Conservation (phyloP, 768 basidiomycete genomes). For the Pilatotrama ljubarskyi region DNA sequence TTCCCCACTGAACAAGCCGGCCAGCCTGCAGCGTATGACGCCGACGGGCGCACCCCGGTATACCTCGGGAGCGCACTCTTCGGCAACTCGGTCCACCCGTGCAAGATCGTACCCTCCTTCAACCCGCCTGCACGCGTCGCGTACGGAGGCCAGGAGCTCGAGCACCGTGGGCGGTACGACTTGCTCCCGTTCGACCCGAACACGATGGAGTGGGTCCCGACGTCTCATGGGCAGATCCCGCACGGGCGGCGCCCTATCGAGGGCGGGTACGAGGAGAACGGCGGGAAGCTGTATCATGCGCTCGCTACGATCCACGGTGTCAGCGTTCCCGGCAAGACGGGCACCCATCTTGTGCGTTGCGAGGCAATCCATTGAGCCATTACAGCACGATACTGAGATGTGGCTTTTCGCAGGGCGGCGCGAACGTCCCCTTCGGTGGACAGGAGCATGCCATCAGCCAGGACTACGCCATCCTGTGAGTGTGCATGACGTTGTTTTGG, state of each 20-base stretch:
- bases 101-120: constrained; percentile 74
- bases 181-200: constrained; percentile 65
- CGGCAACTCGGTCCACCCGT: constrained; percentile 69
- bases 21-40: constrained; percentile 54
- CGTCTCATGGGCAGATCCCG: constrained; percentile 62
- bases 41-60: constrained; percentile 56
- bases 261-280: constrained; percentile 75
- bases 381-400: not conserved
- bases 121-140: constrained; percentile 53
- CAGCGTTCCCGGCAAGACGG: constrained; percentile 73
- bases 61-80: constrained; percentile 77
- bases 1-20: constrained; percentile 47
- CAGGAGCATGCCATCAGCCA: constrained; percentile 40
- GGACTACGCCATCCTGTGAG: constrained; percentile 48
- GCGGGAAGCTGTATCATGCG: constrained; percentile 68
- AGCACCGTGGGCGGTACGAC: constrained; percentile 69
- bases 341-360: constrained; percentile 59
- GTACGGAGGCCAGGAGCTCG: constrained; percentile 60
- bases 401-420: constrained; percentile 36
- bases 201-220: constrained; percentile 75
- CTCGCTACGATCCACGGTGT: constrained; percentile 51
- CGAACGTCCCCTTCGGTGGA: constrained; percentile 41
- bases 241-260: constrained; percentile 58
- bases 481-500: not conserved
- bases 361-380: not conserved